Evolutionary conservation across 1,139 yeast genomes (phyloP), one percentile per base, ranked within the genome.

Genomic region (Magnusiomyces suaveolens): DNA sequence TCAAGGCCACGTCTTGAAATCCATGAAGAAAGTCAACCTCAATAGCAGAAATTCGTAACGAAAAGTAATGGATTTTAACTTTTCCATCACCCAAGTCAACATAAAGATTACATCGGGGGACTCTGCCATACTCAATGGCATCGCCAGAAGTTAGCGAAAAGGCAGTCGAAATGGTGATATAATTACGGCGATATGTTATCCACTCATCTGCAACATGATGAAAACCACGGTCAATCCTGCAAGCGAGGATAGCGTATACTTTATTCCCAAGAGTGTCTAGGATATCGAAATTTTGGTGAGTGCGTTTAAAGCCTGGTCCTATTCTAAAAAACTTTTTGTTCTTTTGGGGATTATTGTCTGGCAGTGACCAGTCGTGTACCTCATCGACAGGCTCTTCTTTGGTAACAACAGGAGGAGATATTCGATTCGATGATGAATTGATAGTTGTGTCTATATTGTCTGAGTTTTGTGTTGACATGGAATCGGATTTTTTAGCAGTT

Each of bases 211-310:
- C 53, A 12, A 51, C 47, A n/a, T 46, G 50, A 18, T 56, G 55
- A 41, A 56, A 56, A 8, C 58, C 58, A 18, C 58, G 55, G 23
- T 56, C 58, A 23, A 56, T 53, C 23, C 58, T 50, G 20, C 54
- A 53, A 14, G 52, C 43, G 16, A 56, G 46, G 16, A 56, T 50
- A 8, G 58, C 52, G 32, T 53, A 56, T 4, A 56, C 44, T 12
- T 52, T 52, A 25, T 46, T 49, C 4, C 58, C 58, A 2, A 26
- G 18, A 8, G 58, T 52, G 46, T 56, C 58, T 12, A 43, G 25
- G n/a, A 56, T 51, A 25, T 46, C 50, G 38, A 56, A 53, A 48
- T 56, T 56, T 48, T 56, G 58, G 36, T 54, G 50, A 4, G 58
- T 56, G n/a, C 58, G 49, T 43, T 56, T 52, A 39, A 56, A 53